A percentile compares a stretch with the other conserved stretches of the same genome.
Evolutionary conservation across 2,329 filamentous ascomycete species (phyloP).

Genomic region (Fusarium sacchari): DNA sequence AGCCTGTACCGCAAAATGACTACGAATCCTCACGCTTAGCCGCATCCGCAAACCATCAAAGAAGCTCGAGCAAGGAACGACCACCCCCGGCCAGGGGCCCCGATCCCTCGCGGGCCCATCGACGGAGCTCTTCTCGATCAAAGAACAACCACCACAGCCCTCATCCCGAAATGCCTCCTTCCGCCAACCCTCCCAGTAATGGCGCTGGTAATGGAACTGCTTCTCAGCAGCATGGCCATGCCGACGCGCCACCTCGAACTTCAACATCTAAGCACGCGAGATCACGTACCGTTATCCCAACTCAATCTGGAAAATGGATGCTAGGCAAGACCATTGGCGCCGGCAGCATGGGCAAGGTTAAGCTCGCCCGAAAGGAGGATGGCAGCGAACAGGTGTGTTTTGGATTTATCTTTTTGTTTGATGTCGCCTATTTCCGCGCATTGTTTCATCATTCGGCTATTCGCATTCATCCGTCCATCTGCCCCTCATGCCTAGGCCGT

Average conservation of each 20-base stretch:
- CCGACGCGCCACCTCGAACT: constrained; percentile 50
- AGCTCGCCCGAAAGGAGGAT: constrained; percentile 90
- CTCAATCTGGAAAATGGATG: constrained; percentile 91
- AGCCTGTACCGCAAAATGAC: constrained; percentile 69
- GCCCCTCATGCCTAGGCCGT: constrained; percentile 20
- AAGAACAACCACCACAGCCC: constrained; percentile 49
- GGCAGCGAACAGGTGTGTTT: constrained; percentile 84
- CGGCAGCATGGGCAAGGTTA: constrained; percentile 99
- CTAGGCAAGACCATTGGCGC: constrained; percentile 97
- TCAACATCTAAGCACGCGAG: constrained; percentile 62
- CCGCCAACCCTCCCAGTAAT: constrained; percentile 62
- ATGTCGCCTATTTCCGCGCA: not conserved
- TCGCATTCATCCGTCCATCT: constrained; percentile 5
- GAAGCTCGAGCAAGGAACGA: constrained; percentile 72
- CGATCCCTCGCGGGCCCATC: constrained; percentile 59
- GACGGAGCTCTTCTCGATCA: constrained; percentile 62
- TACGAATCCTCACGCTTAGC: constrained; percentile 77
- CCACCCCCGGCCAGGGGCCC: constrained; percentile 62
- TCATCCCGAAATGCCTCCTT: constrained; percentile 60
- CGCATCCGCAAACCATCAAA: constrained; percentile 63
- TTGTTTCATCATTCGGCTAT: not conserved
- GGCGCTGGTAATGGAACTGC: constrained; percentile 63
- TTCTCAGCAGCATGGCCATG: constrained; percentile 52
- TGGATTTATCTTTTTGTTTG: not conserved
- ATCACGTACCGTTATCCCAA: constrained; percentile 84